These are phyloP conservation scores for Fusarium chuoi DNA, from an alignment of 2,329 filamentous ascomycete genomes.

Conservation along the genomic window DNA sequence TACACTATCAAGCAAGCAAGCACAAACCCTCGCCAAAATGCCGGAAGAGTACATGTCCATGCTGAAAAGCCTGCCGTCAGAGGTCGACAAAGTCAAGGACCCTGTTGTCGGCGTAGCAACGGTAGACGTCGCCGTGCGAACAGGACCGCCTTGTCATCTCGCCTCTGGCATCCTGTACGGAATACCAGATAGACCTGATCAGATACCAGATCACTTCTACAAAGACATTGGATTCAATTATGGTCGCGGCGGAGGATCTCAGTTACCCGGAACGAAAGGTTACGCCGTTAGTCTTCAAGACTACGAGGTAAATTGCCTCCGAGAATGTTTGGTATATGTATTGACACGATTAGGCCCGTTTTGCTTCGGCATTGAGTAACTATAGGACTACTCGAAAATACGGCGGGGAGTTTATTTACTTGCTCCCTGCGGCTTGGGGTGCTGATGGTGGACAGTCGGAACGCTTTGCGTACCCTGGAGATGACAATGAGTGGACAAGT, in stretches of 20 bases:
- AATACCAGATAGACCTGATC: constrained; percentile 18
- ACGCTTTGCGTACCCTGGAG: constrained; percentile 56
- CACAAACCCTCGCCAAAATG: neutral
- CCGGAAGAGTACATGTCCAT: constrained; percentile 18
- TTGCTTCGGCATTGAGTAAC: constrained; percentile 19
- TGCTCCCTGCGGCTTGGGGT: constrained; percentile 60
- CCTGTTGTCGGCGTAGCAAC: constrained; percentile 1
- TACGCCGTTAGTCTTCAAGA: neutral
- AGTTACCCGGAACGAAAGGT: constrained; percentile 5
- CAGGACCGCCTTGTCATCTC: constrained; percentile 15
- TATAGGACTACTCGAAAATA: constrained; percentile 44
- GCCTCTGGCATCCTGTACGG: constrained; percentile 29
- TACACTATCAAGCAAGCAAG: neutral
- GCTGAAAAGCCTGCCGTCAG: neutral
- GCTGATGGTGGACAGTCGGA: constrained; percentile 55
- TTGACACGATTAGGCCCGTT: neutral
- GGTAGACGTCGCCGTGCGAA: neutral
- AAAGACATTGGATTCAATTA: constrained; percentile 27
- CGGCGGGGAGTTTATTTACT: constrained; percentile 56
- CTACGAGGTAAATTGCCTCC: neutral
- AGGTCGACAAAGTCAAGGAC: neutral
- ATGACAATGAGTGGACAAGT: constrained; percentile 59
- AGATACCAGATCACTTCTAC: constrained; percentile 19
- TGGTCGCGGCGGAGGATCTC: constrained; percentile 21
- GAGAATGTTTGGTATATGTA: accelerated